These are phyloP conservation scores for Phellopilus nigrolimitatus DNA, from an alignment of 1,284 basidiomycete species.

Conservation along the genomic window DNA sequence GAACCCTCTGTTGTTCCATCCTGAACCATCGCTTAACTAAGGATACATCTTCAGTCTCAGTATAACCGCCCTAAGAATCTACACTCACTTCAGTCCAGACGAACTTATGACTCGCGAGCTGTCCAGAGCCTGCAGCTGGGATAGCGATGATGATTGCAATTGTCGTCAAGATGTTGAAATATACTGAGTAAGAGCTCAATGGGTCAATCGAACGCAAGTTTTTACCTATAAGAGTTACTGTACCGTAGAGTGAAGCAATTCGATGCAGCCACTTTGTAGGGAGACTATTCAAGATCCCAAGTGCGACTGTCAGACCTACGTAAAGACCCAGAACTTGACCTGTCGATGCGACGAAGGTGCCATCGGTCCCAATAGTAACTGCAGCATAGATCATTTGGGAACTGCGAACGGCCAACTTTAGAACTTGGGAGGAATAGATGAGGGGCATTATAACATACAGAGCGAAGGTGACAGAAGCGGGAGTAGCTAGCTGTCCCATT, in stretches of 20 bases:
- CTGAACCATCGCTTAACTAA: constrained; percentile 23
- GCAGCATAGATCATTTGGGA: constrained; percentile 25
- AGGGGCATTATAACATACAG: constrained; percentile 8
- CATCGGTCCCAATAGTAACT: constrained; percentile 23
- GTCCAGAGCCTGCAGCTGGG: constrained; percentile 18
- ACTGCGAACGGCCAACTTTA: not conserved
- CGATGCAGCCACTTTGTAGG: constrained; percentile 21
- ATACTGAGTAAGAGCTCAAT: constrained; percentile 16
- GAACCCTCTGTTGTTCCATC: constrained; percentile 23
- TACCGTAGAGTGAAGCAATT: constrained; percentile 20
- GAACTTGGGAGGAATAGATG: not conserved
- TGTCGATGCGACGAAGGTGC: constrained; percentile 21
- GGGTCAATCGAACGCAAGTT: not conserved
- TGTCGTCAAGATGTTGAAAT: constrained; percentile 20
- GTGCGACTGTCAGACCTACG: constrained; percentile 20
- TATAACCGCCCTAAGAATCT: not conserved
- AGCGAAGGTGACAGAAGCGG: constrained; percentile 24
- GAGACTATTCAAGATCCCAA: constrained; percentile 23
- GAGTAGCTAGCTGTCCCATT: constrained; percentile 24
- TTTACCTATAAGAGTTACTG: constrained; percentile 1
- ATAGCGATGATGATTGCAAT: constrained; percentile 22
- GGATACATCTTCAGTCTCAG: not conserved
- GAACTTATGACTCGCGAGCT: constrained; percentile 19
- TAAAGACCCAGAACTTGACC: constrained; percentile 23
- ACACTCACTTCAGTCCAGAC: constrained; percentile 22